Conservation (phyloP, 1,284 basidiomycete genomes). For the Ganoderma leucocontextum region DNA sequence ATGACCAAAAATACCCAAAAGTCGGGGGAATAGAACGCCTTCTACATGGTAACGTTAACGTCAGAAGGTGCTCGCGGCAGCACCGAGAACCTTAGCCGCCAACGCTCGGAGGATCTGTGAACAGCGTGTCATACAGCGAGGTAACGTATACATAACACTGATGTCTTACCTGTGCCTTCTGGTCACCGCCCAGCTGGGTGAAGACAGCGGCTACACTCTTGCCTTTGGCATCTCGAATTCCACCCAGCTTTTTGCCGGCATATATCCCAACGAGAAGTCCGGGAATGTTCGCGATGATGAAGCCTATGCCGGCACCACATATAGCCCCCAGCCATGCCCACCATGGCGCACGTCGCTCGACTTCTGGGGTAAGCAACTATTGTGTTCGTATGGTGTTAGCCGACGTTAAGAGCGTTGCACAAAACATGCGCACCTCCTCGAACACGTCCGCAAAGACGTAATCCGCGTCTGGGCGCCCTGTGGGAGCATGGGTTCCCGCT, state of each 20-base stretch:
- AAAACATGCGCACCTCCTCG: slow-evolving; percentile 68
- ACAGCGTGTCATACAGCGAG: neutral
- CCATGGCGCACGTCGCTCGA: slow-evolving; percentile 71
- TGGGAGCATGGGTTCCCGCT: slow-evolving; percentile 42
- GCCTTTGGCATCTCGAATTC: slow-evolving; percentile 91
- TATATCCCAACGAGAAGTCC: slow-evolving; percentile 82
- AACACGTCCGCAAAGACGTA: slow-evolving; percentile 90
- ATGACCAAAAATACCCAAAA: neutral
- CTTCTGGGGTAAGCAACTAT: slow-evolving; percentile 80
- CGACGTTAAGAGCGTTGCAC: neutral
- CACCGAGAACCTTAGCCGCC: slow-evolving; percentile 89
- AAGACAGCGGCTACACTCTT: slow-evolving; percentile 95
- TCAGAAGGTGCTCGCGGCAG: slow-evolving; percentile 47
- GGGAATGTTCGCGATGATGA: slow-evolving; percentile 89
- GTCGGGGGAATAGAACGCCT: neutral
- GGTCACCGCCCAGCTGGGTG: slow-evolving; percentile 73
- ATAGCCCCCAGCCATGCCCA: slow-evolving; percentile 84
- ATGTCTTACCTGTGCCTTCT: slow-evolving; percentile 84
- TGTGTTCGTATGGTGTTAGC: neutral
- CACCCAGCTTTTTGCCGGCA: slow-evolving; percentile 87
- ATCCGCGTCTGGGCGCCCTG: slow-evolving; percentile 77
- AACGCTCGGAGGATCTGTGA: slow-evolving; percentile 85
- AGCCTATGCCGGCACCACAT: slow-evolving; percentile 77
- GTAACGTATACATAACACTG: slow-evolving; percentile 24
- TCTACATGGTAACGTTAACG: neutral